Conservation (phyloP, 257 asterid species). For the Cinchona pubescens region DNA sequence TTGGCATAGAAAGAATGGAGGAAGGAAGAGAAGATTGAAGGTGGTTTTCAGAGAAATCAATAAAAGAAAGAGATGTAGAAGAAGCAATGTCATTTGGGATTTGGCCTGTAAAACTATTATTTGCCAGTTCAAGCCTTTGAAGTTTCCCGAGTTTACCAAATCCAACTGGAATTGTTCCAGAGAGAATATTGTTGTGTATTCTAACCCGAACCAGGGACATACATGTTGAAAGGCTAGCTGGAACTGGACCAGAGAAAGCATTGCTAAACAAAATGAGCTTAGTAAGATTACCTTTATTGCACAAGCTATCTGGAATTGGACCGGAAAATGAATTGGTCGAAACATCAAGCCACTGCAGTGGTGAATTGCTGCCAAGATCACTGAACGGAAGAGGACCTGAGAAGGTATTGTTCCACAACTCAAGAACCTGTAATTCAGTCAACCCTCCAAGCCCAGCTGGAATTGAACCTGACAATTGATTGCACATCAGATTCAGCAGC, state of each 20-base stretch:
- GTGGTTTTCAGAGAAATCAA: slow-evolving; percentile 54
- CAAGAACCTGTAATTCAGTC: slow-evolving; percentile 44
- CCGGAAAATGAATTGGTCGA: slow-evolving; percentile 61
- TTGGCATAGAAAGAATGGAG: slow-evolving; percentile 50
- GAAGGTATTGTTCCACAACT: slow-evolving; percentile 69
- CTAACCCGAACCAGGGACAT: slow-evolving; percentile 57
- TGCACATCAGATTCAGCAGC: slow-evolving; percentile 63
- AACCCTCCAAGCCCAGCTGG: slow-evolving; percentile 44
- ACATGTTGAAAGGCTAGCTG: slow-evolving; percentile 51
- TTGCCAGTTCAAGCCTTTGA: slow-evolving; percentile 58
- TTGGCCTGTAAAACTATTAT: slow-evolving; percentile 56
- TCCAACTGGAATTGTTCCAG: slow-evolving; percentile 63
- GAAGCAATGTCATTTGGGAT: slow-evolving; percentile 56
- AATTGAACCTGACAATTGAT: slow-evolving; percentile 50
- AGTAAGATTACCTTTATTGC: slow-evolving; percentile 60
- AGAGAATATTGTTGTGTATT: slow-evolving; percentile 56
- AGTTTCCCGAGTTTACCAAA: slow-evolving; percentile 59
- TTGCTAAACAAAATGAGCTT: slow-evolving; percentile 68
- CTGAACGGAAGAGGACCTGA: slow-evolving; percentile 56
- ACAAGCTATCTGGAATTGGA: slow-evolving; percentile 42
- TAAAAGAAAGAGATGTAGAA: slow-evolving; percentile 60
- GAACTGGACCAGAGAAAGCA: slow-evolving; percentile 63
- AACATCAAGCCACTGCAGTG: slow-evolving; percentile 60
- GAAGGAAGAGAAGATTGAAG: slow-evolving; percentile 66
- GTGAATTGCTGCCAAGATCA: slow-evolving; percentile 53